A percentile compares a stretch with the other conserved stretches of the same genome.
These are phyloP conservation scores for Phytophthora vignae DNA, from an alignment of 352 stramenopile species.

Conservation along the genomic window DNA sequence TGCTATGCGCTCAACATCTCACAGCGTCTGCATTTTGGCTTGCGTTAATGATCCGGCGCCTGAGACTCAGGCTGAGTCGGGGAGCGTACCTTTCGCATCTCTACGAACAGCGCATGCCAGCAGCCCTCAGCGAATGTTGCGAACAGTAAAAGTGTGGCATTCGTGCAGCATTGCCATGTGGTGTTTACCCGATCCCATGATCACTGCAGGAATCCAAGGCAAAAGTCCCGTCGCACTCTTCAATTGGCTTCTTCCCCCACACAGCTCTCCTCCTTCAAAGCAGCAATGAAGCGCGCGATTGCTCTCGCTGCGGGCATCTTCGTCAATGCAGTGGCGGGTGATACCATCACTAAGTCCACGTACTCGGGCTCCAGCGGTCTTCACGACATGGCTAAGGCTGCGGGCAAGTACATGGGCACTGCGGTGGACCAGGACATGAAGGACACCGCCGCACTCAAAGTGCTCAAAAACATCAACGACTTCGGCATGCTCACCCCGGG, in stretches of 20 bases:
- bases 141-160: conserved; percentile 22
- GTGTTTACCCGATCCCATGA: conserved; percentile 13
- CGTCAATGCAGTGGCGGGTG: conserved; percentile 13
- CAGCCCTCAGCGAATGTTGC: not conserved
- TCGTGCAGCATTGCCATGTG: conserved; percentile 11
- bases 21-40: too few species aligned
- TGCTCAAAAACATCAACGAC: conserved; percentile 35
- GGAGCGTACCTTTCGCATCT: not conserved
- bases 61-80: too few species aligned
- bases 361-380: conserved; percentile 36
- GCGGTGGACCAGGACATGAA: conserved; percentile 34
- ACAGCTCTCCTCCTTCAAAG: not conserved
- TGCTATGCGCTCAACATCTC: not conserved
- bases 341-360: conserved; percentile 30
- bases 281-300: conserved; percentile 27
- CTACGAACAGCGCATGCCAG: not conserved
- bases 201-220: conserved; percentile 1
- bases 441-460: conserved; percentile 26
- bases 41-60: not conserved
- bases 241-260: conserved; percentile 3
- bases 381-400: conserved; percentile 33
- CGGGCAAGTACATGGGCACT: conserved; percentile 45
- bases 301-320: conserved; percentile 20
- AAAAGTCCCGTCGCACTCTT: conserved; percentile 3
- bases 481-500: conserved; percentile 44